Evolutionary conservation across 2,329 filamentous ascomycete species (phyloP).

Genomic region (Fusarium xylarioides): DNA sequence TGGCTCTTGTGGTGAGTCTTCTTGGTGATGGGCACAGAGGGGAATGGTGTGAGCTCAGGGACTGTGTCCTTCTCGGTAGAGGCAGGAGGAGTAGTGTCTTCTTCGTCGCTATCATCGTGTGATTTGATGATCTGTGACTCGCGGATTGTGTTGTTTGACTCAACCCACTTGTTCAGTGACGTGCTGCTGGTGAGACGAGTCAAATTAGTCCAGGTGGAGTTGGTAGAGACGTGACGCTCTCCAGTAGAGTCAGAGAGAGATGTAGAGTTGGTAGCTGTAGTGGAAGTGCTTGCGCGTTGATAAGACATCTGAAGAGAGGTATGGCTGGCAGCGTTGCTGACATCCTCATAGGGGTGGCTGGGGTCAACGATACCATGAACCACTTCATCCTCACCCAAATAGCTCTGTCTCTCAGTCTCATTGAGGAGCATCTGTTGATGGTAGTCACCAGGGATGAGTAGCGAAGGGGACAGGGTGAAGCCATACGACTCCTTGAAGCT

Average conservation of each 20-base stretch:
- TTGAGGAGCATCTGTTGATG: conserved; percentile 60
- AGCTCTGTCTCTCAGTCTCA: conserved; percentile 41
- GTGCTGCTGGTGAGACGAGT: conserved; percentile 65
- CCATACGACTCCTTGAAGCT: conserved; percentile 68
- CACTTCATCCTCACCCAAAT: conserved; percentile 48
- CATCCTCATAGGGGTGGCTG: conserved; percentile 32
- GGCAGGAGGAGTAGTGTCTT: conserved; percentile 38
- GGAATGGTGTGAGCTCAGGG: conserved; percentile 48
- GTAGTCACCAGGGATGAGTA: conserved; percentile 70
- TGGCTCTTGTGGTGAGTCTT: conserved; percentile 48
- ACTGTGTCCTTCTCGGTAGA: conserved; percentile 47
- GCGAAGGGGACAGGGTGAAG: conserved; percentile 67
- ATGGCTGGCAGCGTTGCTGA: conserved; percentile 25
- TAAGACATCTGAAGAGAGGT: conserved; percentile 42
- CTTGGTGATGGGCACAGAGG: conserved; percentile 36
- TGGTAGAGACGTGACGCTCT: conserved; percentile 62
- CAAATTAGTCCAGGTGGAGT: conserved; percentile 62
- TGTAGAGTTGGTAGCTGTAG: conserved; percentile 59
- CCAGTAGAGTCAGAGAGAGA: conserved; percentile 57
- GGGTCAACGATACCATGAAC: conserved; percentile 30
- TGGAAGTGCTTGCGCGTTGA: conserved; percentile 64
- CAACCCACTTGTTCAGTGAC: conserved; percentile 52
- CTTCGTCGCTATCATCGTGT: conserved; percentile 34
- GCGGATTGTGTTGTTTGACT: conserved; percentile 46
- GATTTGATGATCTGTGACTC: conserved; percentile 38